Evolutionary conservation across 768 basidiomycete genomes (phyloP).

Genomic region (Suillus decipiens): DNA sequence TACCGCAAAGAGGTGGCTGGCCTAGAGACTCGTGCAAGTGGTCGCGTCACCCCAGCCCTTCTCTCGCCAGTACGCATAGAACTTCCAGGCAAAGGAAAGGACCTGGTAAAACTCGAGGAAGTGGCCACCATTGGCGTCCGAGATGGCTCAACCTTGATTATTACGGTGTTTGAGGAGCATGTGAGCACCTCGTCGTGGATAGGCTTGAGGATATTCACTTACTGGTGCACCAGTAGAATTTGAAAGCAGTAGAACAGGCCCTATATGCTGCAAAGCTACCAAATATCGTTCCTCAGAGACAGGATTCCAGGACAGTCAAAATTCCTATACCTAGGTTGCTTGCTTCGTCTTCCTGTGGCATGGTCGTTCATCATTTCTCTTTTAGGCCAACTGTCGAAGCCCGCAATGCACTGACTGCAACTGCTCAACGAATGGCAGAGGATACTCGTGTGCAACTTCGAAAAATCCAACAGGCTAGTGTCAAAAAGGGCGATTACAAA

Average conservation of each 20-base stretch:
- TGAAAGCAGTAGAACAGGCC: slow-evolving; percentile 74
- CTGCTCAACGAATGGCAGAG: slow-evolving; percentile 62
- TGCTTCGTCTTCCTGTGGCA: neutral
- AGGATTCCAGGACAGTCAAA: slow-evolving; percentile 71
- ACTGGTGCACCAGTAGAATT: slow-evolving; percentile 52
- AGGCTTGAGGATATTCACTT: slow-evolving; percentile 14
- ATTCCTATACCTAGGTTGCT: slow-evolving; percentile 79
- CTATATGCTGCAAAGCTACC: slow-evolving; percentile 77
- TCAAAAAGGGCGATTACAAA: slow-evolving; percentile 69
- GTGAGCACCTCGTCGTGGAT: slow-evolving; percentile 43
- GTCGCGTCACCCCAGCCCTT: slow-evolving; percentile 74
- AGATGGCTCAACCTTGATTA: slow-evolving; percentile 70
- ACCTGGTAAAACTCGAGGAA: slow-evolving; percentile 56
- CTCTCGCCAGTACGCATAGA: slow-evolving; percentile 68
- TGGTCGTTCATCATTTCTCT: neutral
- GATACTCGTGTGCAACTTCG: slow-evolving; percentile 76
- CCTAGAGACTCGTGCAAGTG: slow-evolving; percentile 69
- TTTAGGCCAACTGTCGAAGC: slow-evolving; percentile 77
- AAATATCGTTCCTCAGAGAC: slow-evolving; percentile 67
- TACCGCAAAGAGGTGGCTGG: slow-evolving; percentile 76
- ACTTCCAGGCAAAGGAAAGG: slow-evolving; percentile 40
- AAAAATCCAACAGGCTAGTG: slow-evolving; percentile 61
- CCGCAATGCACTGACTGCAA: slow-evolving; percentile 53
- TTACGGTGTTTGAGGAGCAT: slow-evolving; percentile 78
- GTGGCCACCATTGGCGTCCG: slow-evolving; percentile 80